A percentile compares a stretch with the other conserved stretches of the same genome.
phyloP scores from a whole-genome alignment of 2,329 filamentous ascomycete genomes.

The Verticillium zaregamsianum region DNA sequence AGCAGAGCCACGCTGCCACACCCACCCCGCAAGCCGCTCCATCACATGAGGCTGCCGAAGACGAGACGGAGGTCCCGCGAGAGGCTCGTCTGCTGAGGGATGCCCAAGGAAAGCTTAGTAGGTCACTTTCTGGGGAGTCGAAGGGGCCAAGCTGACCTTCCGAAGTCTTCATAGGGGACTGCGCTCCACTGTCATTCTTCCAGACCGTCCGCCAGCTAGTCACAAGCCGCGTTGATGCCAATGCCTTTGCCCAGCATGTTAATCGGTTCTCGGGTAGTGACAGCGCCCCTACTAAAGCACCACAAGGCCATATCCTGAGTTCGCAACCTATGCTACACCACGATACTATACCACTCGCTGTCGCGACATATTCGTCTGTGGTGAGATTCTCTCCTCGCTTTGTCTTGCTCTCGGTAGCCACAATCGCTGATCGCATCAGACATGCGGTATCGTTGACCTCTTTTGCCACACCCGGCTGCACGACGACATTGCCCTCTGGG shows the following conservation, averaged over 20 bases:
- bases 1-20: constrained; percentile 1
- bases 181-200: constrained; percentile 52
- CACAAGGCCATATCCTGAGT: constrained; percentile 6
- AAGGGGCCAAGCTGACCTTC: not conserved
- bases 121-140: not conserved
- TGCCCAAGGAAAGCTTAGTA: constrained; percentile 44
- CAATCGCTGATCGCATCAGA: constrained; percentile 14
- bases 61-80: constrained; percentile 50
- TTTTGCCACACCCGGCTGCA: constrained; percentile 37
- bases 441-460: constrained; percentile 43
- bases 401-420: not conserved
- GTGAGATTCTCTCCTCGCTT: constrained; percentile 12
- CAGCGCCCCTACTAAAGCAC: not conserved
- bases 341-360: constrained; percentile 9
- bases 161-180: constrained; percentile 48
- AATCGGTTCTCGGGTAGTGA: constrained; percentile 36
- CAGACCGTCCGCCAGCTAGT: constrained; percentile 51
- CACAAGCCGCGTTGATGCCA: constrained; percentile 40
- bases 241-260: constrained; percentile 47
- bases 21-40: constrained; percentile 1
- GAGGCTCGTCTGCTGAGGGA: constrained; percentile 49
- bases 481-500: constrained; percentile 39
- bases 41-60: constrained; percentile 29
- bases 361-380: constrained; percentile 18
- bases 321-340: constrained; percentile 17